Conservation (phyloP, 2,329 filamentous ascomycete genomes). For the Colletotrichum musicola region DNA sequence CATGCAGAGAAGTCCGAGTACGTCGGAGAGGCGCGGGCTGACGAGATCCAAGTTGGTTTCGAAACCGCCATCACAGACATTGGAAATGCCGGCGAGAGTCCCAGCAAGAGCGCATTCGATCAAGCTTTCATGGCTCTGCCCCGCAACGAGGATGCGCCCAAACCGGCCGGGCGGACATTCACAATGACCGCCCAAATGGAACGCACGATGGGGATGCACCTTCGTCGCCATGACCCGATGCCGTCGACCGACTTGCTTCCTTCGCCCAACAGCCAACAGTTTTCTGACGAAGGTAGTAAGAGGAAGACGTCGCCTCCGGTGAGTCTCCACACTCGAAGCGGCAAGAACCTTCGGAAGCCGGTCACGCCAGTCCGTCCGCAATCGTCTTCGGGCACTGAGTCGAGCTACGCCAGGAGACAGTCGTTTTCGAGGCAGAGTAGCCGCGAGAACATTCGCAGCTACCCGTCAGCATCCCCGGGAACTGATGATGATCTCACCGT, state of each 20-base stretch:
- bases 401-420: slow-evolving; percentile 24
- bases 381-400: slow-evolving; percentile 48
- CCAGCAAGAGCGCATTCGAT: slow-evolving; percentile 46
- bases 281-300: slow-evolving; percentile 44
- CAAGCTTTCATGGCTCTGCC: slow-evolving; percentile 42
- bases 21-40: slow-evolving; percentile 21
- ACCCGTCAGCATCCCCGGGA: slow-evolving; percentile 39
- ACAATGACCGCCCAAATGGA: slow-evolving; percentile 48
- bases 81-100: slow-evolving; percentile 41
- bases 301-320: slow-evolving; percentile 55
- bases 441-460: slow-evolving; percentile 42
- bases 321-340: slow-evolving; percentile 57
- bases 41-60: slow-evolving; percentile 37
- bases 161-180: slow-evolving; percentile 44
- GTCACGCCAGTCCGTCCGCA: slow-evolving; percentile 51
- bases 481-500: slow-evolving; percentile 37
- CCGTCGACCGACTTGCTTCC: not conserved
- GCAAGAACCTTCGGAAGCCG: slow-evolving; percentile 47
- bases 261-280: slow-evolving; percentile 40
- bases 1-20: not conserved
- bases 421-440: slow-evolving; percentile 39
- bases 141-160: not conserved
- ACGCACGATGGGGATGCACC: slow-evolving; percentile 41
- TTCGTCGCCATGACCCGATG: slow-evolving; percentile 14
- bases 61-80: slow-evolving; percentile 42